A percentile compares a stretch with the other conserved stretches of the same genome.
Evolutionary conservation across 192 early-diverging fungal species (phyloP).

Genomic region (Obelidium mucronatum): DNA sequence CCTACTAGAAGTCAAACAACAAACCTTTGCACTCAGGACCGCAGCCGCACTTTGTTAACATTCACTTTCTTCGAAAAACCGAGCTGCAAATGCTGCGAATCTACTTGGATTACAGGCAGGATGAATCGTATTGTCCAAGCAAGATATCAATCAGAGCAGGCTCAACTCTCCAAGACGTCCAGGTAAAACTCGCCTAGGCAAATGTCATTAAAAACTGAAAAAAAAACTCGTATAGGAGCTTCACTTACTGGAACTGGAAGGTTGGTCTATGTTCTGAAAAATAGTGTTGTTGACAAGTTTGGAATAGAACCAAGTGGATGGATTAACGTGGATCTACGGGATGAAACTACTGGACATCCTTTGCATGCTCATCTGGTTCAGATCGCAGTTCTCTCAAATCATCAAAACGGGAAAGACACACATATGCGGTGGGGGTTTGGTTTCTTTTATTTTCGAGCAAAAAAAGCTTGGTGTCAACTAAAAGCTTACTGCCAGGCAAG

Average conservation of each 20-base stretch:
- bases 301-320: conserved; percentile 68
- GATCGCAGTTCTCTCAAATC: conserved; percentile 72
- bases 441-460: conserved; percentile 56
- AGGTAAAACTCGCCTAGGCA: conserved; percentile 47
- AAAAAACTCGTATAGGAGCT: conserved; percentile 23
- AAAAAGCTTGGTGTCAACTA: conserved; percentile 64
- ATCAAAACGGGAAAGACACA: conserved; percentile 84
- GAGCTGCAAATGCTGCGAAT: conserved; percentile 59
- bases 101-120: conserved; percentile 75
- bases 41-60: conserved; percentile 77
- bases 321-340: conserved; percentile 66
- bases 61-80: conserved; percentile 73
- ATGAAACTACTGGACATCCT: conserved; percentile 54
- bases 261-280: background rate
- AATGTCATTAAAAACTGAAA: background rate
- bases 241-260: conserved; percentile 30
- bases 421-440: conserved; percentile 69
- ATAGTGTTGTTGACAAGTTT: background rate
- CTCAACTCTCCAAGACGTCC: conserved; percentile 69
- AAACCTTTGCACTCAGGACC: conserved; percentile 47
- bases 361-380: conserved; percentile 73
- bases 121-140: conserved; percentile 84
- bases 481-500: conserved; percentile 2
- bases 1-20: background rate
- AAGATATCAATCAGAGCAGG: conserved; percentile 73